Evolutionary conservation across 106 monocot genomes (phyloP), one percentile per base, ranked within the genome.

Genomic region (Gastrodia elata): DNA sequence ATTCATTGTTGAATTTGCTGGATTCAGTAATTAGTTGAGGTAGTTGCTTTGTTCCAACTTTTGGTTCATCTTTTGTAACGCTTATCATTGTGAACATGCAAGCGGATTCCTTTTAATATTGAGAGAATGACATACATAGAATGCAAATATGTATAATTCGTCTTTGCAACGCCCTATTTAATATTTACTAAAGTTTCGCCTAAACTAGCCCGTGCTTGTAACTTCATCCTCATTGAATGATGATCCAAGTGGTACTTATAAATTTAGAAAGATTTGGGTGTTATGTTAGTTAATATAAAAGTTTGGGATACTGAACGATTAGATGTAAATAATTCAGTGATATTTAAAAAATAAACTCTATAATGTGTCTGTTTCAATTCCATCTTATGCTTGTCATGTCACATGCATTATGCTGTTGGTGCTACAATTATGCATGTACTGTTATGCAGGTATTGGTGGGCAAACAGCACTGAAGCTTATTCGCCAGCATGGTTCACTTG

Each of bases 391-490:
- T 8, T 64, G 1, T 24, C 56, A 68, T 68, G 18, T 30, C 5
- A 32, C 33, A 64, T 64, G 9, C 64, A 32, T 64, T 33, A 32
- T 64, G 32, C 3, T 67, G 16, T 67, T 61, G 7, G 11, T 20
- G 15, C 26, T 67, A 10, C 3, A 18, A 37, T 20, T 20, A 14
- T 67, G 14, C 30, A 32, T 16, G 32, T 4, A 10, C 18, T 18
- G 7, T 39, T 38, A 42, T 71, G 59, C 73, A 97, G 97, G 97
- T 84, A 97, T 93, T 74, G 97, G 97, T 30, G 92, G 90, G 71
- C 90, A 83, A 72, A 97, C 90, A 38, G 97, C 97, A 38, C 77
- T 97, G 77, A 97, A 97, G 78, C 93, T 97, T 80, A 88, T 97
- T 64, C 90, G 90, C 37, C 87, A 97, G 68, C 83, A 97, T 83